Percentiles rank a stretch among this genome's conserved stretches.
Evolutionary conservation across 495 filamentous ascomycete genomes (phyloP).

Genomic region (Penicillium salamii): DNA sequence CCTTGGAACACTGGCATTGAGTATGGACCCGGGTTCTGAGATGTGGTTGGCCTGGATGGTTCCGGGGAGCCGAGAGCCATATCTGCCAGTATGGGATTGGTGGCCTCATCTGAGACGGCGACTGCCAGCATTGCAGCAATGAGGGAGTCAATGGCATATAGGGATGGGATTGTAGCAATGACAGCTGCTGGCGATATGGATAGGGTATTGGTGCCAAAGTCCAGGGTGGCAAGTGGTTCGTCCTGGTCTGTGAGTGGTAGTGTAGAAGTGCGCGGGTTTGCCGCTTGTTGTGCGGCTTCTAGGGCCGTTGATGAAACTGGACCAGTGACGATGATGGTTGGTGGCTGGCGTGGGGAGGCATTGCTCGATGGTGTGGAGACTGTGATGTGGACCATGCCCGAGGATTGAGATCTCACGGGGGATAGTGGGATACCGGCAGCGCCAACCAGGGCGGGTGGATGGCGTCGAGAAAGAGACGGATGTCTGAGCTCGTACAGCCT

Average conservation of each 20-base stretch:
- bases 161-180: conserved; percentile 46
- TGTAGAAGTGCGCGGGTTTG: conserved; percentile 41
- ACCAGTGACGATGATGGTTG: conserved; percentile 41
- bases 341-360: conserved; percentile 27
- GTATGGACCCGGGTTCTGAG: conserved; percentile 1
- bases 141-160: conserved; percentile 74
- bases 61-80: conserved; percentile 29
- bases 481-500: conserved; percentile 69
- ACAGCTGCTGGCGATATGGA: conserved; percentile 45
- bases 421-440: conserved; percentile 60
- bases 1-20: conserved; percentile 24
- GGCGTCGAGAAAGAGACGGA: conserved; percentile 58
- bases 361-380: conserved; percentile 36
- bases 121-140: conserved; percentile 68
- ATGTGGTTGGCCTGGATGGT: conserved; percentile 1
- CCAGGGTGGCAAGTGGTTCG: conserved; percentile 47
- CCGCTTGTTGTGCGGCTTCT: conserved; percentile 38
- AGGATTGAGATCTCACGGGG: conserved; percentile 41
- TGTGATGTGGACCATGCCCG: conserved; percentile 38
- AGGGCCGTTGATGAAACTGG: conserved; percentile 34
- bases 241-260: conserved; percentile 40
- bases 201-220: conserved; percentile 46
- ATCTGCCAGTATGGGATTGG: conserved; percentile 35
- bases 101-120: conserved; percentile 57
- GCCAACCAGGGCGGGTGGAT: conserved; percentile 50